Conservation (phyloP, 176 grass and related monocot species). For the Poa pratensis region DNA sequence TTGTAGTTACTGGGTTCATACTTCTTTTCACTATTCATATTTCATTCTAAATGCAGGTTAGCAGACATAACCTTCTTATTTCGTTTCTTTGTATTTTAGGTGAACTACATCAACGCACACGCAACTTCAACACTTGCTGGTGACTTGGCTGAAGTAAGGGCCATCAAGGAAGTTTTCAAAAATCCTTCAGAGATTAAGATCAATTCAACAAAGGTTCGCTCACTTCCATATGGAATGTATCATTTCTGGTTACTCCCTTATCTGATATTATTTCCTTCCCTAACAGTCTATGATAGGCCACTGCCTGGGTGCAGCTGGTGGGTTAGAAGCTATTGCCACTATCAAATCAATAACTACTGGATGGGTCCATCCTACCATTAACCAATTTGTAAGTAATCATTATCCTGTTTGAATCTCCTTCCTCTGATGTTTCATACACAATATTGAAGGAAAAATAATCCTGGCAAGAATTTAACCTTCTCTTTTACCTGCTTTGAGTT, state of each 20-base stretch:
- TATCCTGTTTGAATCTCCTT: neutral
- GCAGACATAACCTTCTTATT: conserved; percentile 1
- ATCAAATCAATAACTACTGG: conserved; percentile 61
- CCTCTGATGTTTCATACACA: too few relatives aligned
- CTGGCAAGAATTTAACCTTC: too few relatives aligned
- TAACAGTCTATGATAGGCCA: conserved; percentile 72
- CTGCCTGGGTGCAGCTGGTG: conserved; percentile 61
- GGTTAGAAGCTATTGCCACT: conserved; percentile 64
- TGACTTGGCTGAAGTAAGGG: conserved; percentile 66
- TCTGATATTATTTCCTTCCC: conserved; percentile 18
- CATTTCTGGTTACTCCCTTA: neutral
- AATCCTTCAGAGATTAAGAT: conserved; percentile 66
- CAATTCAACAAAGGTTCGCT: conserved; percentile 68
- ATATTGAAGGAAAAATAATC: too few relatives aligned
- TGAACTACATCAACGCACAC: conserved; percentile 74
- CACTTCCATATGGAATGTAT: conserved; percentile 14
- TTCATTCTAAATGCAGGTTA: conserved; percentile 25
- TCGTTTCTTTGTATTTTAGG: conserved; percentile 39
- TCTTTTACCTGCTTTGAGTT: too few relatives aligned
- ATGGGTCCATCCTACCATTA: conserved; percentile 70
- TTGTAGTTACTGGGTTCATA: neutral
- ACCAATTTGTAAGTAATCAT: conserved; percentile 59
- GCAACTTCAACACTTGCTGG: conserved; percentile 74
- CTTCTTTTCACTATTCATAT: neutral
- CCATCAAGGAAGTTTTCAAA: conserved; percentile 61